Percentiles rank a stretch among this genome's conserved stretches.
Evolutionary conservation across 148 eudicot species (phyloP).

Genomic region (Rhododendron mucronatum): DNA sequence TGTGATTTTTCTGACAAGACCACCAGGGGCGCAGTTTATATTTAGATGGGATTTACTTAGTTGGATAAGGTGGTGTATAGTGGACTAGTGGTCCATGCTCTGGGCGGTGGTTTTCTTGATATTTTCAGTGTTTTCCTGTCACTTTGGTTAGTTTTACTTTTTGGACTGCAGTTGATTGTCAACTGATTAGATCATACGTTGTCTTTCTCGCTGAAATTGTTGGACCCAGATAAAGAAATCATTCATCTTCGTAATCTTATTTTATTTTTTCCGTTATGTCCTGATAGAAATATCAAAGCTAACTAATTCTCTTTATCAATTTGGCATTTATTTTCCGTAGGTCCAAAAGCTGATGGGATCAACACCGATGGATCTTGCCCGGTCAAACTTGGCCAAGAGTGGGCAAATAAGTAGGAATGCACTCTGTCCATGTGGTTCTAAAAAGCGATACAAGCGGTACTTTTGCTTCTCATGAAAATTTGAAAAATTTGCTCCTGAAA

Average conservation of each 20-base stretch:
- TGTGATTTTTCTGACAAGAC: neutral
- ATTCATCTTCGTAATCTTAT: neutral
- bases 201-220: neutral
- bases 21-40: neutral
- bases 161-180: neutral
- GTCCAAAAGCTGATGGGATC: slow-evolving; percentile 79
- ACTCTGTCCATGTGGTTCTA: slow-evolving; percentile 83
- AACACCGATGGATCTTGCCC: slow-evolving; percentile 66
- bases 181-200: neutral
- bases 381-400: slow-evolving; percentile 76
- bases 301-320: neutral
- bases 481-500: neutral
- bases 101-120: neutral
- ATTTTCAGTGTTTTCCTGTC: neutral
- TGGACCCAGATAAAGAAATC: neutral
- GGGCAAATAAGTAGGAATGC: slow-evolving; percentile 89
- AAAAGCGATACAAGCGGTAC: slow-evolving; percentile 74
- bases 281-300: neutral
- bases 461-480: neutral
- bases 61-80: neutral
- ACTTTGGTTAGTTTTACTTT: neutral
- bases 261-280: neutral
- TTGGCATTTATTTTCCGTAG: slow-evolving; percentile 26
- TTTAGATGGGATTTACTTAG: neutral
- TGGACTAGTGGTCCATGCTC: neutral